Base-by-base conservation (phyloP, 140 eudicot genomes). In the Flaveria floridana region DNA sequence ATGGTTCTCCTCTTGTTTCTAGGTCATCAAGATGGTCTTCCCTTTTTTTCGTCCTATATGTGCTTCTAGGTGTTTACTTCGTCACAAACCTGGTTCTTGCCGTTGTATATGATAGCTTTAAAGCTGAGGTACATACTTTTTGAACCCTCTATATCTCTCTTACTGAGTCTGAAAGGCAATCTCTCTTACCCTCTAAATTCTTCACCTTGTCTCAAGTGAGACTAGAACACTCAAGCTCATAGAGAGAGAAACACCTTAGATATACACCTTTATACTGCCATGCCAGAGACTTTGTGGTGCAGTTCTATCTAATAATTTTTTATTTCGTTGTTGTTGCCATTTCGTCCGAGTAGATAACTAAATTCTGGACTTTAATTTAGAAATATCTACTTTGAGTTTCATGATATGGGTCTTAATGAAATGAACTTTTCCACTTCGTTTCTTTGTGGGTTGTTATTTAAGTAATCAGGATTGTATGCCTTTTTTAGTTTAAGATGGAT, bases 41-140 rank as follows among this genome's bases (percentile, higher is more conserved):
- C 74, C 21, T 94, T 3, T 94, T 94, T 69, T 90, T 94, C 76
- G 81, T 90, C 70, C 84, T 94, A 30, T 94, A 94, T 69, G 89
- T 94, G 83, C 89, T 94, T 56, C 68, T 94, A 87, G 99, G 96
- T 44, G 99, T 94, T 68, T 94, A 94, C 90, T 94, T 94, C 37
- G 97, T 94, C 83, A 94, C 99, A 81, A 94, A 87, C 84, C 84
- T 94, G 95, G 84, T 94, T 71, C 97, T 94, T 85, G 99, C 99
- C 46, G 99, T 94, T 64, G 99, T 94, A 11, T 90, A 94, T 53
- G 99, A 94, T 77, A 90, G 99, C 86, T 94, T 94, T 68, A 90
- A 90, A 87, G 70, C 79, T 48, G 86, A 89, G 97, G 97, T 91
- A 83, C 65, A 56, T 56, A 26, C 19, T 74, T 48, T 25, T 73